phyloP scores from a whole-genome alignment of 768 basidiomycete species.

The Rhizopogon salebrosus region DNA sequence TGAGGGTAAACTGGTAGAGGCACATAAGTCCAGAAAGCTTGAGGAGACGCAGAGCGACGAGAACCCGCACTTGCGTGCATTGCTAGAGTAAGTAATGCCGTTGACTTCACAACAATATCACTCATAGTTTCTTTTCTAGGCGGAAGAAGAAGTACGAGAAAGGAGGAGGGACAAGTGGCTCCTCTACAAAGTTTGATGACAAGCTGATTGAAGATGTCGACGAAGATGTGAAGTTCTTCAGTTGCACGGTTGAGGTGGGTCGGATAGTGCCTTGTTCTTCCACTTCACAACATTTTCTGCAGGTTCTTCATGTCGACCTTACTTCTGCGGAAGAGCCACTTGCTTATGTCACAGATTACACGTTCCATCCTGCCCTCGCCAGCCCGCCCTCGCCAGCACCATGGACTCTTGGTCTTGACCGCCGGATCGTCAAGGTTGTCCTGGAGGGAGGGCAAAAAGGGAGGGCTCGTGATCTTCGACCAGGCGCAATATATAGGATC shows the following conservation, averaged over 20 bases:
- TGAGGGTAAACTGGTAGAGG: slow-evolving; percentile 49
- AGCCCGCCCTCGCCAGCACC: slow-evolving; percentile 20
- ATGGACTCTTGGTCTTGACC: slow-evolving; percentile 44
- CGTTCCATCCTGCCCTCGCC: slow-evolving; percentile 40
- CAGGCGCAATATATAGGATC: slow-evolving; percentile 43
- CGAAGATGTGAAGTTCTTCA: slow-evolving; percentile 38
- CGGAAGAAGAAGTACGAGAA: slow-evolving; percentile 41
- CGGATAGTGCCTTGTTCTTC: not conserved
- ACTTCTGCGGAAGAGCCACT: slow-evolving; percentile 29
- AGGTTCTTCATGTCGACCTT: slow-evolving; percentile 44
- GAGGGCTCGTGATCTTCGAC: slow-evolving; percentile 30
- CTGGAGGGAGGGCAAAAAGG: slow-evolving; percentile 45
- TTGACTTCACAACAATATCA: not conserved
- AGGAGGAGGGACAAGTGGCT: slow-evolving; percentile 17
- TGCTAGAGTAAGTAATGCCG: slow-evolving; percentile 43
- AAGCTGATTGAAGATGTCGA: slow-evolving; percentile 44
- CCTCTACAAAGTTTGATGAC: slow-evolving; percentile 33
- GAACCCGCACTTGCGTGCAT: slow-evolving; percentile 36
- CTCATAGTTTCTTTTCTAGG: slow-evolving; percentile 26
- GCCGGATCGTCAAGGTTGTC: slow-evolving; percentile 45
- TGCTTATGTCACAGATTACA: slow-evolving; percentile 66
- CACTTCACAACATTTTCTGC: not conserved
- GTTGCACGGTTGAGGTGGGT: slow-evolving; percentile 55
- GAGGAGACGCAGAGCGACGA: slow-evolving; percentile 32
- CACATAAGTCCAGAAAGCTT: slow-evolving; percentile 39